Evolutionary conservation across 2,329 filamentous ascomycete genomes (phyloP), one percentile per base, ranked within the genome.

Genomic region (Aureobasidium lini): DNA sequence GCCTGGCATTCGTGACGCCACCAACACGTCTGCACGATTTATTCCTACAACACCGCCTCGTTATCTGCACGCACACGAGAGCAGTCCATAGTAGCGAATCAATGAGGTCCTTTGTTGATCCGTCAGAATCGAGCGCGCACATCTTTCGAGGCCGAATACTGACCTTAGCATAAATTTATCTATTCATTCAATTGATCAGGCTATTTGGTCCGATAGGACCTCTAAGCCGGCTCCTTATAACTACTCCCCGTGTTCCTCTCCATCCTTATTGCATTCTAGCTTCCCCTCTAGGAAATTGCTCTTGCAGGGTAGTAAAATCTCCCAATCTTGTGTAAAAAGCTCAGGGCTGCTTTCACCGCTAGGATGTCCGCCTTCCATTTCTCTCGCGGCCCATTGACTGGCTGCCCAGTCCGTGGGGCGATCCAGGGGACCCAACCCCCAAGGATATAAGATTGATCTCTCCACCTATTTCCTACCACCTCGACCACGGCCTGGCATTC

Each of bases 251-350:
- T 29, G 36, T 39, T 10, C 48, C 34, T 40, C 2, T 40, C 18
- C 31, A 11, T n/a, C 36, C 48, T 52, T 39, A 16, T 40, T 52
- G 18, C 36, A 52, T 52, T 52, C 48, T 52, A 52, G 48, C 48
- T 29, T 52, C 18, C 48, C 36, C 48, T 52, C n/a, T 52, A 52
- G 18, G 36, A 18, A 16, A 15, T 32, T 29, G 31, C 18, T 15
- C 48, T 52, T n/a, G 48, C 11, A 5, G 36, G 11, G 11, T 31
- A 8, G 3, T 18, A 6, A 31, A 52, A 52, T 32, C 18, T 52
- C 3, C 34, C 10, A 2, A 18, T 16, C 48, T 52, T 52, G 11
- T 29, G 16, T 28, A 40, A 16, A 18, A 39, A 52, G 48, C 34
- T 10, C 7, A 40, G 36, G 3, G 40, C 48, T 15, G 36, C 23